Conservation (phyloP, 163 green algal genomes). For the Scenedesmus sp. region DNA sequence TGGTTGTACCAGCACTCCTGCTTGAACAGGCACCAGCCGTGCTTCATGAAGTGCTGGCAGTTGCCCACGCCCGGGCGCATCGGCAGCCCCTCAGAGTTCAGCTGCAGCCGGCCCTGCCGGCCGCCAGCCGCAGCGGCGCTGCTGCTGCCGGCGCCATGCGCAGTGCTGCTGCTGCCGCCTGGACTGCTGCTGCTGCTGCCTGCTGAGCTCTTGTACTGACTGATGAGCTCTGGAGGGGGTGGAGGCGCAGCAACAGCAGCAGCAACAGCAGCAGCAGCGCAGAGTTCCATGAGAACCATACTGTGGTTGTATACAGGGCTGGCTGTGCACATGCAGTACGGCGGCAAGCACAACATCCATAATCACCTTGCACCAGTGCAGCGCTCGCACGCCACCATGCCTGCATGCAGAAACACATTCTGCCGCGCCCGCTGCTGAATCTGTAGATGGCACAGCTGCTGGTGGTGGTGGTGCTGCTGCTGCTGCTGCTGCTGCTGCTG, state of each 20-base stretch:
- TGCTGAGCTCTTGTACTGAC: background rate
- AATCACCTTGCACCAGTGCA: no score
- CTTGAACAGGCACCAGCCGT: constrained; percentile 47
- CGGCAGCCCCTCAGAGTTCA: constrained; percentile 8
- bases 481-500: constrained; percentile 5
- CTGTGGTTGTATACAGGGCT: no score
- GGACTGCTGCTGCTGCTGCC: constrained; percentile 1
- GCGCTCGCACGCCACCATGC: no score
- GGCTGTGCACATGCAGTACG: no score
- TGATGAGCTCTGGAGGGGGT: background rate
- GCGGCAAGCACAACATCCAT: no score
- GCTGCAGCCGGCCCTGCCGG: background rate
- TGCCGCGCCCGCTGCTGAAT: no score
- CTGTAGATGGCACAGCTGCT: background rate
- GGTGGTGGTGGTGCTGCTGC: background rate
- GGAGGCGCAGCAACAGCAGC: background rate
- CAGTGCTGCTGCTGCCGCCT: background rate
- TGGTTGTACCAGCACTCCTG: constrained; percentile 39
- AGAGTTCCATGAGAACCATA: no score
- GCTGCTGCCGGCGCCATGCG: background rate
- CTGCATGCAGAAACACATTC: no score
- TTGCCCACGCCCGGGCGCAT: constrained; percentile 2
- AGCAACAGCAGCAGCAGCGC: background rate
- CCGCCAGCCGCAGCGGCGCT: background rate
- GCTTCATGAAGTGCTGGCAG: constrained; percentile 39